These are phyloP conservation scores for Mytilinidion resinicola DNA, from an alignment of 495 filamentous ascomycete genomes.

Conservation along the genomic window DNA sequence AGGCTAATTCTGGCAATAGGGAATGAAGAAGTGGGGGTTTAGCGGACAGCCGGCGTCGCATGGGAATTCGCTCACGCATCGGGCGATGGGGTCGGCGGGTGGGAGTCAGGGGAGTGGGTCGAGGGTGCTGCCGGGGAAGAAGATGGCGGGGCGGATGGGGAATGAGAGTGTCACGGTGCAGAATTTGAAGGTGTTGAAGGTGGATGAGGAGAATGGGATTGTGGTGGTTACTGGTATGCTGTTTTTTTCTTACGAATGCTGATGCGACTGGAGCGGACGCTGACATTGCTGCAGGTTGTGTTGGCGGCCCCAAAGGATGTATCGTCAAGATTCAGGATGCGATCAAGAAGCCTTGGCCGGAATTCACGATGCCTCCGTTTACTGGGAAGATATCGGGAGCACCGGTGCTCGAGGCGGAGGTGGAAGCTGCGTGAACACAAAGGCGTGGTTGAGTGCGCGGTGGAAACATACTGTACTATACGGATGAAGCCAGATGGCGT, in stretches of 20 bases:
- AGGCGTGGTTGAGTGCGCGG: too few relatives aligned
- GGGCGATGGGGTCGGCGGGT: conserved; percentile 80
- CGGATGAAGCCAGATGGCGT: too few relatives aligned
- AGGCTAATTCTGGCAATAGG: conserved; percentile 33
- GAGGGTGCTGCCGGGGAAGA: conserved; percentile 88
- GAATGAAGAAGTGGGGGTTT: conserved; percentile 93
- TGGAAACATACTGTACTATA: too few relatives aligned
- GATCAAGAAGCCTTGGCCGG: conserved; percentile 81
- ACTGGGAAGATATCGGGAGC: too few relatives aligned
- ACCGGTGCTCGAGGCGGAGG: too few relatives aligned
- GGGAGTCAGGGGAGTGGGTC: conserved; percentile 87
- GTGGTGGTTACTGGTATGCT: conserved; percentile 73
- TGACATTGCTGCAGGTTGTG: conserved; percentile 46
- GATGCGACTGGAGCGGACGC: neutral
- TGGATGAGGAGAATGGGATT: conserved; percentile 76
- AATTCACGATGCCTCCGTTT: conserved; percentile 27
- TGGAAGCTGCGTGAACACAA: too few relatives aligned
- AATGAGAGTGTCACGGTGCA: conserved; percentile 77
- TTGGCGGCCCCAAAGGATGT: conserved; percentile 79
- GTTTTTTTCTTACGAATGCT: neutral
- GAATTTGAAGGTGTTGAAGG: conserved; percentile 80
- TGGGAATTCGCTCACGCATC: conserved; percentile 87
- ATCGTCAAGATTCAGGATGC: conserved; percentile 83
- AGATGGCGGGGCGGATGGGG: conserved; percentile 96
- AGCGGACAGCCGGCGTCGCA: conserved; percentile 84